Evolutionary conservation across 495 filamentous ascomycete genomes (phyloP), one percentile per base, ranked within the genome.

Genomic region (Platismatia glauca): DNA sequence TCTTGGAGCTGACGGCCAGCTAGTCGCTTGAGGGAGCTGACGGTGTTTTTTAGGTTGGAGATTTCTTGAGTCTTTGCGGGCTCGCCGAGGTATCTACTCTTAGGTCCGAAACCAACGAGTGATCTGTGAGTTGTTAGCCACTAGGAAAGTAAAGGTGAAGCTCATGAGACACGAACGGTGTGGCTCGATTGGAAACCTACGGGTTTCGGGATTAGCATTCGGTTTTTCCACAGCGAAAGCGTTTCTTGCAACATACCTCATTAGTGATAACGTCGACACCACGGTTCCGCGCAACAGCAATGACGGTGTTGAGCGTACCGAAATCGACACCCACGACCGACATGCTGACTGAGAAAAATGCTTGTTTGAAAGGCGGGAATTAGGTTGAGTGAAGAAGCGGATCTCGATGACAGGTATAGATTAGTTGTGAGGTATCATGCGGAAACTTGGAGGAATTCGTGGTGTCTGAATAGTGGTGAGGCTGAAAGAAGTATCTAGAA

Each of bases 31-130:
- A 99, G 82, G 66, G 85, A 92, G 73, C 84, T 79, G 76, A 97
- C 89, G 59, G 94, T 99, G 82, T 97, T 99, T 82, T 96, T 99
- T 67, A 99, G 82, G 79, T 99, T 99, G 66, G 93, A 97, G 71
- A 96, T 93, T 80, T 97, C 95, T 80, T 96, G 93, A 67, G 92
- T 97, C 84, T 97, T 97, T 60, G 94, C 94, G 58, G 89, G 77
- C 78, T 97, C 94, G 65, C 94, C 94, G 64, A 97, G 83, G 70
- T 92, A 92, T 81, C 94, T 86, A 73, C 84, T 88, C 78, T 93
- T 95, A 70, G 90, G 88, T 58, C 89, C 91, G 77, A 97, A 99
- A 71, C 90, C 90, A 65, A 99, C 94, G 62, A 99, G 82, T 66
- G 94, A 89, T 59, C 92, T 97, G 65, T 64, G 68, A 60, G 39